Evolutionary conservation across 306 rosid genomes (phyloP).

Genomic region (Albizia julibrissin): DNA sequence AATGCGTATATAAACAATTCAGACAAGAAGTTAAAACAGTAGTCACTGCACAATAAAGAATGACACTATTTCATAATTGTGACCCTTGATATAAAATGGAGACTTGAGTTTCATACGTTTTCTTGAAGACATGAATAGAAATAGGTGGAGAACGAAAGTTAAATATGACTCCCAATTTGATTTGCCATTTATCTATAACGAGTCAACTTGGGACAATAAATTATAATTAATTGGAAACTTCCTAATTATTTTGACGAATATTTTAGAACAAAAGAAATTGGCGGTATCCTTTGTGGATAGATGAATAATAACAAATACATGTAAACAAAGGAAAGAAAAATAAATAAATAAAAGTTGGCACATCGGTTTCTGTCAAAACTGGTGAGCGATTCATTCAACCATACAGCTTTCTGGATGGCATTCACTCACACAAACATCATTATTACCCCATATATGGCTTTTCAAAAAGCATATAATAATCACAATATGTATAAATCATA

Average conservation of each 20-base stretch:
- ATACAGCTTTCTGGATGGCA: neutral
- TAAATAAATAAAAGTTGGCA: slow-evolving; percentile 21
- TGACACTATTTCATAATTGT: neutral
- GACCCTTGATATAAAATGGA: neutral
- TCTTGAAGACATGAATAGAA: neutral
- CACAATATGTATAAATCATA: neutral
- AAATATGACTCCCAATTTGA: neutral
- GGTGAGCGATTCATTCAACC: slow-evolving; percentile 16
- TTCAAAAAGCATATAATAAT: slow-evolving; percentile 14
- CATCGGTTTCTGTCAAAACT: slow-evolving; percentile 28
- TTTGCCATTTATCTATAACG: neutral
- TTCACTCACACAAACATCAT: slow-evolving; percentile 3
- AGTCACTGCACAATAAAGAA: neutral
- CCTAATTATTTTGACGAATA: slow-evolving; percentile 12
- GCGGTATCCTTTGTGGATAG: neutral
- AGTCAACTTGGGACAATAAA: slow-evolving; percentile 23
- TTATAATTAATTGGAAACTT: neutral
- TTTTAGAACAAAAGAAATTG: neutral
- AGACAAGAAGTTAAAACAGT: neutral
- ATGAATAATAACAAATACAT: neutral
- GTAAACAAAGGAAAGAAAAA: neutral
- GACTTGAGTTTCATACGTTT: neutral
- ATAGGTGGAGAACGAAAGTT: neutral
- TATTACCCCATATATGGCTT: neutral
- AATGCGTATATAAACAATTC: neutral